Evolutionary conservation across 1,139 yeast species (phyloP).

Genomic region (Debaryomyces subglobosus): DNA sequence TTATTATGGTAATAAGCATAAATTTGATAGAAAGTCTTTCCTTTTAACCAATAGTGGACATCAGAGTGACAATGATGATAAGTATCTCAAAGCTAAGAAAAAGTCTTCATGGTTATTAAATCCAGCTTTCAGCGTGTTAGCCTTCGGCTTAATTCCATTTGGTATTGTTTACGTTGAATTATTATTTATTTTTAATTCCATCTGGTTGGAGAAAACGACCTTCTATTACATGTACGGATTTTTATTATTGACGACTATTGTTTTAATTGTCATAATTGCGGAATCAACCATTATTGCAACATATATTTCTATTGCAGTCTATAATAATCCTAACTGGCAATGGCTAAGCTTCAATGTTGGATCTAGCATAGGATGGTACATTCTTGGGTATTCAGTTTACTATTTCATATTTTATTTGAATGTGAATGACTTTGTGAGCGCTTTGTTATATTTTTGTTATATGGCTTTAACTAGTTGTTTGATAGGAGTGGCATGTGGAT

Average conservation of each 20-base stretch:
- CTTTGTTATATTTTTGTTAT: slow-evolving; percentile 70
- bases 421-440: slow-evolving; percentile 69
- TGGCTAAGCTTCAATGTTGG: slow-evolving; percentile 82
- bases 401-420: slow-evolving; percentile 61
- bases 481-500: slow-evolving; percentile 74
- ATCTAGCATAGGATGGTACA: slow-evolving; percentile 70
- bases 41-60: slow-evolving; percentile 5
- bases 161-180: slow-evolving; percentile 81
- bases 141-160: slow-evolving; percentile 76
- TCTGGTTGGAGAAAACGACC: slow-evolving; percentile 81
- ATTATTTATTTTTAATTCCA: slow-evolving; percentile 70
- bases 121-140: slow-evolving; percentile 28
- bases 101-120: slow-evolving; percentile 21
- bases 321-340: slow-evolving; percentile 75
- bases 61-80: slow-evolving; percentile 6
- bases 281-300: slow-evolving; percentile 78
- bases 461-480: slow-evolving; percentile 65
- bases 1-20: slow-evolving; percentile 49
- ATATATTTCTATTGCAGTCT: slow-evolving; percentile 59
- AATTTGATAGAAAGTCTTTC: slow-evolving; percentile 26
- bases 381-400: slow-evolving; percentile 68
- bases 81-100: slow-evolving; percentile 2
- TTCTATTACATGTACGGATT: slow-evolving; percentile 83
- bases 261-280: slow-evolving; percentile 63
- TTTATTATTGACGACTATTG: slow-evolving; percentile 60